These are phyloP conservation scores for Neurospora sp. DNA, from an alignment of 495 filamentous ascomycete genomes.

Conservation along the genomic window DNA sequence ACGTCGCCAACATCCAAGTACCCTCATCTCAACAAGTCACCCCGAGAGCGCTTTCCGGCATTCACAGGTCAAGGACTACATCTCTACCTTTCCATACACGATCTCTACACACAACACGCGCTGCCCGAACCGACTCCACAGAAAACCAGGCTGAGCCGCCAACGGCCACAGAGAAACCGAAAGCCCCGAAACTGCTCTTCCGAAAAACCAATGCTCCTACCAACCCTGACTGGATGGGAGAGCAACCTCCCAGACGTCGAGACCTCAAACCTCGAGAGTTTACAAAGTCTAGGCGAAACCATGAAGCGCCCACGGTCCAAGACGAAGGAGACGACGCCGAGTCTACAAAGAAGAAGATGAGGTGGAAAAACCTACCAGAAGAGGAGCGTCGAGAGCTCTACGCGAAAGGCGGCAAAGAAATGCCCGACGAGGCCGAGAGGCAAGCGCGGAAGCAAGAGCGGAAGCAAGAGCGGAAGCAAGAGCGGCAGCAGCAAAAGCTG, in stretches of 20 bases:
- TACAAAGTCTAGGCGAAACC: neutral
- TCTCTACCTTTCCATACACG: neutral
- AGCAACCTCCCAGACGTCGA: neutral
- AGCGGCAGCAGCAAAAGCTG: neutral
- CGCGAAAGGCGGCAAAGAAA: neutral
- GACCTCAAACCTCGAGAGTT: neutral
- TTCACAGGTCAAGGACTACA: neutral
- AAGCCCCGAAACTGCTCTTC: neutral
- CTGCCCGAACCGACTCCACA: neutral
- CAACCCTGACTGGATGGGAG: neutral
- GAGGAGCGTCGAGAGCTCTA: neutral
- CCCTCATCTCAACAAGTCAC: constrained; percentile 3
- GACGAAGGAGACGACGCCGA: neutral
- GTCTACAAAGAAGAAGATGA: neutral
- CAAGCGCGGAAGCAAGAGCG: neutral
- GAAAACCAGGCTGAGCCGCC: neutral
- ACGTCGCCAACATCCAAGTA: constrained; percentile 34
- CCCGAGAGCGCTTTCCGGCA: constrained; percentile 1
- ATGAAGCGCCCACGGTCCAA: neutral
- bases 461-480: neutral
- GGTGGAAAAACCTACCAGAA: neutral
- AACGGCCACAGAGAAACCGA: neutral
- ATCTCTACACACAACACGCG: neutral
- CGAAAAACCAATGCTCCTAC: neutral
- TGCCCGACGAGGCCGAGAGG: neutral